Percentiles rank a stretch among this genome's conserved stretches.
Evolutionary conservation across 2,329 filamentous ascomycete species (phyloP).

Genomic region (Lithohypha guttulata): DNA sequence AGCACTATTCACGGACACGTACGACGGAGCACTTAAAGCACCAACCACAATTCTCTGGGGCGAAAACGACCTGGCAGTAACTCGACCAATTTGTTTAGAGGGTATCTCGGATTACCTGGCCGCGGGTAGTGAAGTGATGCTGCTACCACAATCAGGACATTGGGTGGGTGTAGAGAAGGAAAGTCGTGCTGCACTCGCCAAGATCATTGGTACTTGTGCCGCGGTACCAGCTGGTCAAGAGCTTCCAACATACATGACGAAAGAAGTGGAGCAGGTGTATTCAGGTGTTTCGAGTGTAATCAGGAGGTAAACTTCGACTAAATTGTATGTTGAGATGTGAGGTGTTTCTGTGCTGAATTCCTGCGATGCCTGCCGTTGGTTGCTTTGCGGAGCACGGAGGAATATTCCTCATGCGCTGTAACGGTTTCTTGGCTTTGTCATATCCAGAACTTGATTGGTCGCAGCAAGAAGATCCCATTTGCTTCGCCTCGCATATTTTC

Average conservation of each 20-base stretch:
- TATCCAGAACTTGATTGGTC: too few relatives aligned
- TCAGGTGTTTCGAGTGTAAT: conserved; percentile 15
- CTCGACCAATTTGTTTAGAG: conserved; percentile 39
- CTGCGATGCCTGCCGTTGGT: too few relatives aligned
- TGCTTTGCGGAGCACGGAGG: too few relatives aligned
- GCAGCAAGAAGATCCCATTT: too few relatives aligned
- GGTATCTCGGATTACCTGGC: conserved; percentile 43
- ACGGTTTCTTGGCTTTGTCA: too few relatives aligned
- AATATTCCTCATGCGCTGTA: too few relatives aligned
- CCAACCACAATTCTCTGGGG: conserved; percentile 46
- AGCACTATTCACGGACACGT: conserved; percentile 34
- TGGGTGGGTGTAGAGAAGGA: conserved; percentile 42
- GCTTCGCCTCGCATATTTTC: too few relatives aligned
- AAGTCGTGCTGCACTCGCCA: conserved; percentile 33
- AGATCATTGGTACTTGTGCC: conserved; percentile 16
- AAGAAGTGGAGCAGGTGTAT: conserved; percentile 19
- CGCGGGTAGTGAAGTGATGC: conserved; percentile 39
- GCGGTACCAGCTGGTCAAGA: conserved; percentile 12
- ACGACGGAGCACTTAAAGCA: conserved; percentile 39
- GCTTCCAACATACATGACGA: conserved; percentile 12
- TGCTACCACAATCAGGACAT: conserved; percentile 42
- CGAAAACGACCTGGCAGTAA: conserved; percentile 41
- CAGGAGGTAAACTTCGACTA: conserved; percentile 23
- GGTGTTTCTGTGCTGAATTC: too few relatives aligned
- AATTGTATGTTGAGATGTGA: too few relatives aligned